These are phyloP conservation scores for Aspergillus baeticus DNA, from an alignment of 495 filamentous ascomycete genomes.

Conservation along the genomic window DNA sequence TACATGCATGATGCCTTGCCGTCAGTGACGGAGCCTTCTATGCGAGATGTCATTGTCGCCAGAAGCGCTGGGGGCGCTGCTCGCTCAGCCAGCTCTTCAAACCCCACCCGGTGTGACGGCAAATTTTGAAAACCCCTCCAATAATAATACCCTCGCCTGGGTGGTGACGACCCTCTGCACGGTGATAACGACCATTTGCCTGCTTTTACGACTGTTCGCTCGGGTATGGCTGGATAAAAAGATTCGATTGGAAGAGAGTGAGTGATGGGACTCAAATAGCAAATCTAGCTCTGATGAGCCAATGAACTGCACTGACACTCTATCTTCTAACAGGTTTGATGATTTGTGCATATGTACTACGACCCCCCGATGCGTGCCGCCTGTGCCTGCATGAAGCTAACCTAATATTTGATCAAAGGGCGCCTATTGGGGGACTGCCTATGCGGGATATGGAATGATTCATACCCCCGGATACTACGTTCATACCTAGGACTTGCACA, in stretches of 20 bases:
- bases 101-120: conserved; percentile 20
- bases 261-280: too few relatives aligned
- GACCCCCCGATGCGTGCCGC: too few relatives aligned
- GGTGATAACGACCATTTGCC: conserved; percentile 18
- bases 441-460: conserved; percentile 20
- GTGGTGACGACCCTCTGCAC: conserved; percentile 21
- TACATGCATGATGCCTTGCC: too few relatives aligned
- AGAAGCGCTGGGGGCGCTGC: not conserved
- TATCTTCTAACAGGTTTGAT: not conserved
- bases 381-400: not conserved
- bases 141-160: conserved; percentile 24
- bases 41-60: conserved; percentile 2
- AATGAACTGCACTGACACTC: too few relatives aligned
- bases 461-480: conserved; percentile 23
- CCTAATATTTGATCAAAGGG: conserved; percentile 12
- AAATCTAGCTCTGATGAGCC: too few relatives aligned
- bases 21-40: not conserved
- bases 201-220: not conserved
- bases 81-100: conserved; percentile 17
- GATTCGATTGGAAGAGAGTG: too few relatives aligned
- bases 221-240: too few relatives aligned
- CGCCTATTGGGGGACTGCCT: conserved; percentile 24
- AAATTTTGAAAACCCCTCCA: conserved; percentile 32
- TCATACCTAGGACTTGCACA: conserved; percentile 23
- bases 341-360: conserved; percentile 22